Conservation (phyloP, 1,284 basidiomycete species). For the Cutaneotrichosporon dermatis region DNA sequence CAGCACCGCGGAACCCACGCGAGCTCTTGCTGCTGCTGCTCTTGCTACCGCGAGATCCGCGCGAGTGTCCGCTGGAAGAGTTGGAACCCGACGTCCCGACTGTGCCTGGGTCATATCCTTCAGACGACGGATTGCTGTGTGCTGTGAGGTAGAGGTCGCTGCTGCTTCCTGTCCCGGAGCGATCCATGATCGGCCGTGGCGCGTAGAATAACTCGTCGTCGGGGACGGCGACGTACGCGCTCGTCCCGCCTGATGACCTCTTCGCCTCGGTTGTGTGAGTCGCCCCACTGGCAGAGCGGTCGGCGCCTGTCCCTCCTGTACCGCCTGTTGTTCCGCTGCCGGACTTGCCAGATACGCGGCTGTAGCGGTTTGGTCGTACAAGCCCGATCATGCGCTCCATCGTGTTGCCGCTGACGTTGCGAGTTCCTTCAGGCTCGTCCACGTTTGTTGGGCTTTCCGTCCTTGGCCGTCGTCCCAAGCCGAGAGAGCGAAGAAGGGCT, state of each 20-base stretch:
- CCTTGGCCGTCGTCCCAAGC: constrained; percentile 6
- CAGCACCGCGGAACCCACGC: constrained; percentile 5
- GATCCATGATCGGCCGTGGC: constrained; percentile 4
- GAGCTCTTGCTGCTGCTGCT: constrained; percentile 12
- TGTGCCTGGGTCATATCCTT: not conserved
- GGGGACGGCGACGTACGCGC: constrained; percentile 10
- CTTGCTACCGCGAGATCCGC: not conserved
- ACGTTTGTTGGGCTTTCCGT: not conserved
- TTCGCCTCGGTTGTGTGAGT: constrained; percentile 3
- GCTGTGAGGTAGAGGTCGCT: constrained; percentile 11
- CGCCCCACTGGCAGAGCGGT: constrained; percentile 1
- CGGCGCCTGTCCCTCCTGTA: not conserved
- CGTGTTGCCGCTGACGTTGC: constrained; percentile 20
- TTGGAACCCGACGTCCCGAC: not conserved
- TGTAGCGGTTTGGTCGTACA: not conserved
- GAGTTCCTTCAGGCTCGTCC: constrained; percentile 2
- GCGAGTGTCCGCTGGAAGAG: not conserved
- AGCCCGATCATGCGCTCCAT: constrained; percentile 19
- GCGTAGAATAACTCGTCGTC: constrained; percentile 20
- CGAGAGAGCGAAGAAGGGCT: constrained; percentile 12
- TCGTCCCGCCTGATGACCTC: constrained; percentile 11
- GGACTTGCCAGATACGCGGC: not conserved
- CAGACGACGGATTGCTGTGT: not conserved
- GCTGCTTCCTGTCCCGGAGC: not conserved
- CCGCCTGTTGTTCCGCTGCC: not conserved